Evolutionary conservation across 805 yeast genomes (phyloP).

Genomic region (Yarrowia keelungensis): DNA sequence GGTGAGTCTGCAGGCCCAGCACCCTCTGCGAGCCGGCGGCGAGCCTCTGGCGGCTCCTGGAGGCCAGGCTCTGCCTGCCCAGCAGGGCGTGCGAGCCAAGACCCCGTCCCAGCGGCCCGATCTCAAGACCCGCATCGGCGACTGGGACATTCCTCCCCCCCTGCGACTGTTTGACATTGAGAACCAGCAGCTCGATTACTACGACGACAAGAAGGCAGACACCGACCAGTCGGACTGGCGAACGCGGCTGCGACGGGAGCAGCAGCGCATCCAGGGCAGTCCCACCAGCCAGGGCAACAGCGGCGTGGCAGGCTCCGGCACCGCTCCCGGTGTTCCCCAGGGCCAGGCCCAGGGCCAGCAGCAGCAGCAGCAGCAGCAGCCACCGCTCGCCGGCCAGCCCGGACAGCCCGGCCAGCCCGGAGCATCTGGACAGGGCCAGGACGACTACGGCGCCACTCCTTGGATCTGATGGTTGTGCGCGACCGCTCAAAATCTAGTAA

Average conservation of each 20-base stretch:
- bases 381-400: background rate
- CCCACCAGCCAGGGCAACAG: slow-evolving; percentile 38
- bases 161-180: slow-evolving; percentile 37
- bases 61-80: background rate
- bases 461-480: slow-evolving; percentile 14
- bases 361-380: background rate
- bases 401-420: slow-evolving; percentile 8
- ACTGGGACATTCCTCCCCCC: slow-evolving; percentile 39
- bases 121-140: slow-evolving; percentile 36
- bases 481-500: slow-evolving; percentile 33
- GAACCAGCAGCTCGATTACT: slow-evolving; percentile 39
- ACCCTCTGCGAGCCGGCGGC: slow-evolving; percentile 4
- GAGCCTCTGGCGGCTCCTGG: background rate
- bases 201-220: slow-evolving; percentile 38
- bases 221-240: slow-evolving; percentile 38
- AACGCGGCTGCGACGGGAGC: slow-evolving; percentile 37
- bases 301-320: slow-evolving; percentile 26
- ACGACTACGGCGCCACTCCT: slow-evolving; percentile 33
- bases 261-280: slow-evolving; percentile 32
- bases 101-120: slow-evolving; percentile 33
- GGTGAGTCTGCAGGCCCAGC: slow-evolving; percentile 40
- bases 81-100: slow-evolving; percentile 29
- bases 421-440: slow-evolving; percentile 17
- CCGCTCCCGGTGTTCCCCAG: background rate
- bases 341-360: background rate